phyloP scores from a whole-genome alignment of 495 filamentous ascomycete genomes.

The Aspergillus carlsbadensis region DNA sequence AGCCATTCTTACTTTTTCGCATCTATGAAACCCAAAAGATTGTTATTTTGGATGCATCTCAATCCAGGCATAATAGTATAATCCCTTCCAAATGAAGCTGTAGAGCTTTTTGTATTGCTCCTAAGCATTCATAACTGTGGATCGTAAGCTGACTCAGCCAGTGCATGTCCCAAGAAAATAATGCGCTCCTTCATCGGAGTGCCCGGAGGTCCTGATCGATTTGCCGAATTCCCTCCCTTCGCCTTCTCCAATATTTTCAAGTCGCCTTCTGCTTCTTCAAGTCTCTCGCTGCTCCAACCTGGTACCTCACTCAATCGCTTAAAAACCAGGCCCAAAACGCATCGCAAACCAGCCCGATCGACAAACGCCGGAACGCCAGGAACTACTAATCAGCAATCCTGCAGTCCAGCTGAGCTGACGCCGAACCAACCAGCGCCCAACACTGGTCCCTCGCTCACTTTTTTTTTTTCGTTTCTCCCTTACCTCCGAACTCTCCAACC shows the following conservation, averaged over 20 bases:
- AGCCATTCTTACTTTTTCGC: conserved; percentile 5
- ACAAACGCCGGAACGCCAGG: not conserved
- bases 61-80: too few relatives aligned
- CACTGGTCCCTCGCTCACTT: not conserved
- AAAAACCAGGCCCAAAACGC: not conserved
- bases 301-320: too few relatives aligned
- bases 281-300: not conserved
- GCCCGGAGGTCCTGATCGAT: not conserved
- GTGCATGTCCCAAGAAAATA: too few relatives aligned
- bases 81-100: too few relatives aligned
- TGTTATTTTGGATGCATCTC: not conserved
- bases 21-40: conserved; percentile 1
- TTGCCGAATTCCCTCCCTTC: conserved; percentile 4
- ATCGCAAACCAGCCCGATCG: not conserved
- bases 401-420: conserved; percentile 7
- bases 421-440: conserved; percentile 4
- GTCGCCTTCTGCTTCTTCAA: not conserved
- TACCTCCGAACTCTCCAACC: not conserved
- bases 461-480: not conserved
- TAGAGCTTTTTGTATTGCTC: not conserved
- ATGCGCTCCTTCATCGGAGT: not conserved
- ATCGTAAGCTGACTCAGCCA: not conserved
- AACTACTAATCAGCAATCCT: not conserved
- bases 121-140: not conserved
- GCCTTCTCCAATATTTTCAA: not conserved